These are phyloP conservation scores for Uronychia binucleata DNA, from an alignment of 73 alveolate genomes.

Conservation along the genomic window DNA sequence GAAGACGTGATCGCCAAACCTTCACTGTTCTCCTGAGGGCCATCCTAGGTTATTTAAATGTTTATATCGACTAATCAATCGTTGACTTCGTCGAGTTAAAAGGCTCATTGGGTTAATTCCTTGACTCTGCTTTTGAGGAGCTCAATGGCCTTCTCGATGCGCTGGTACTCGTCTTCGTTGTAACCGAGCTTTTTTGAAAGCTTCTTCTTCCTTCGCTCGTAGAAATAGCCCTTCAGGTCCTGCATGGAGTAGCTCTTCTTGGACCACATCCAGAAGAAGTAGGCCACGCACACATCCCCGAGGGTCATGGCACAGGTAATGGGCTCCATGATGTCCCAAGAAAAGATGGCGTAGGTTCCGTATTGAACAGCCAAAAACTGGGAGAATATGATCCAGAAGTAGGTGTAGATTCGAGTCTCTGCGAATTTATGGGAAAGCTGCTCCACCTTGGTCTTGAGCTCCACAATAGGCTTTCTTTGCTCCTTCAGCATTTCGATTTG, in stretches of 20 bases:
- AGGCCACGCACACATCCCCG: slow-evolving; percentile 53
- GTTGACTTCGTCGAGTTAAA: neutral
- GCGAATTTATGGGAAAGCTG: slow-evolving; percentile 18
- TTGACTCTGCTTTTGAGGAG: slow-evolving; percentile 37
- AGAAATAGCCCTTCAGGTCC: slow-evolving; percentile 41
- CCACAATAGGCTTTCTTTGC: slow-evolving; percentile 49
- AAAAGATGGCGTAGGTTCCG: slow-evolving; percentile 50
- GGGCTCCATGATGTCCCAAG: slow-evolving; percentile 76
- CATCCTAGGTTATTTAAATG: neutral
- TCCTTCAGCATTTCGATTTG: slow-evolving; percentile 30
- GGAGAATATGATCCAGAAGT: slow-evolving; percentile 29
- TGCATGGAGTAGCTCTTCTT: slow-evolving; percentile 19
- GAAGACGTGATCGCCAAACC: neutral
- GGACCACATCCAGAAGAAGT: slow-evolving; percentile 61
- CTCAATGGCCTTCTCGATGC: slow-evolving; percentile 38
- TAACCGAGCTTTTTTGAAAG: slow-evolving; percentile 11
- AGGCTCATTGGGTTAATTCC: slow-evolving; percentile 27
- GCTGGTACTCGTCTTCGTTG: slow-evolving; percentile 19
- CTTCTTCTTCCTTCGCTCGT: slow-evolving; percentile 28
- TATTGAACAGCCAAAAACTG: slow-evolving; percentile 45
- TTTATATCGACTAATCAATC: too few relatives aligned
- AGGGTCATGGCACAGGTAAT: slow-evolving; percentile 62
- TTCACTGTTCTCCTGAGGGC: neutral
- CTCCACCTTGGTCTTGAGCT: slow-evolving; percentile 17
- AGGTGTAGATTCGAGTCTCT: slow-evolving; percentile 13